These are phyloP conservation scores for Calycina marina DNA, from an alignment of 2,329 filamentous ascomycete species.

Conservation along the genomic window DNA sequence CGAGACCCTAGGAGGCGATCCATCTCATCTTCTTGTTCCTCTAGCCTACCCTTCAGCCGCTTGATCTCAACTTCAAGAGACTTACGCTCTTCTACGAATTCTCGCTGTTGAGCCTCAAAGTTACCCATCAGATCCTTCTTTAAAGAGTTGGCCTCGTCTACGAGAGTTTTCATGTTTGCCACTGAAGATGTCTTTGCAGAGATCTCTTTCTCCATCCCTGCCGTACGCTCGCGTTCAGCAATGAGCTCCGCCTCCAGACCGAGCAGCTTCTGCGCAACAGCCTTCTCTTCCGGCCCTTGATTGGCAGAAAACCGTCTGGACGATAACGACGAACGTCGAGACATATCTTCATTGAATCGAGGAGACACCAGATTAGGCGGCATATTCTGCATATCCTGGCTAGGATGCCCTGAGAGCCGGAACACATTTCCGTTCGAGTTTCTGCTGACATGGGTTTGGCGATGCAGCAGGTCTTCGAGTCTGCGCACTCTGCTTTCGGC, in stretches of 20 bases:
- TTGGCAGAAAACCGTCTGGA: constrained; percentile 47
- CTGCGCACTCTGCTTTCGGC: constrained; percentile 81
- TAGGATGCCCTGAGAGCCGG: constrained; percentile 29
- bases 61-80: constrained; percentile 70
- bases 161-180: constrained; percentile 48
- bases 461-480: constrained; percentile 81
- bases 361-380: constrained; percentile 22
- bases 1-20: constrained; percentile 71
- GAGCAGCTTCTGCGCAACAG: constrained; percentile 44
- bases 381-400: constrained; percentile 34
- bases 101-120: constrained; percentile 79
- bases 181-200: constrained; percentile 40
- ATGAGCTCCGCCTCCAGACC: constrained; percentile 66
- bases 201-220: constrained; percentile 56
- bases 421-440: constrained; percentile 41
- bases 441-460: constrained; percentile 50
- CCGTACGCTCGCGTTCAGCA: constrained; percentile 53
- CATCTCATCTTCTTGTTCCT: constrained; percentile 85
- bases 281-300: constrained; percentile 43
- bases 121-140: constrained; percentile 92
- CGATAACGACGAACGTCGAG: constrained; percentile 43
- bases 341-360: constrained; percentile 28
- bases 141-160: constrained; percentile 78
- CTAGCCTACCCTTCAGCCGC: constrained; percentile 59
- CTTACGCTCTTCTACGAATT: constrained; percentile 75